Evolutionary conservation across 768 basidiomycete species (phyloP), one percentile per base, ranked within the genome.

Genomic region (Phanerodontia chrysosporium): DNA sequence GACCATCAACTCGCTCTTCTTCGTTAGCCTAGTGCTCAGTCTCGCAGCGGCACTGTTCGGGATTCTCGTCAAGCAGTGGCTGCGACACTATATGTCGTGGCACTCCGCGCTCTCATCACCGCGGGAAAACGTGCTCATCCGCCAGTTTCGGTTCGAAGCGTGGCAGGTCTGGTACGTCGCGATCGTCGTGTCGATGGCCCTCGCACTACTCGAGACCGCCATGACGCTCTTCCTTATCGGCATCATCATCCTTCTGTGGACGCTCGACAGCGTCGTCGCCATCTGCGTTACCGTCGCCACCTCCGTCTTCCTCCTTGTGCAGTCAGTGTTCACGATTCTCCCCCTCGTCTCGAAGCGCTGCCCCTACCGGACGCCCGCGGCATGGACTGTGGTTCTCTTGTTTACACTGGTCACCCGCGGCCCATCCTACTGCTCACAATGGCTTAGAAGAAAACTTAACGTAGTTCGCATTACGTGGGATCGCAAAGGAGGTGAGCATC

Each of bases 231-330:
- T 58, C 36, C 39, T 58, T 12, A 16, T 22, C 14, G 57, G 57
- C 32, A 49, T 58, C 1, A 28, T 51, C 21, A 18, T 51, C 30
- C 49, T 58, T 0, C 35, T 58, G 14, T 58, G 57, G 57, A 58
- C 57, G 1, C 35, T 58, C 3, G 44, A 51, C 49, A 39, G 16
- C 49, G 27, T 44, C 9, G 48, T 58, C 30, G 49, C 57, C 1
- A 45, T 28, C 35, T 28, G 35, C n/a, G n/a, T 58, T 4, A 58
- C 57, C 3, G 25, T 29, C 4, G 22, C 28, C 2, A 44, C 39
- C 10, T 14, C 49, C 22, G n/a, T 58, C 16, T 58, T 58, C 27
- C 27, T 58, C 14, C 16, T 44, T 8, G 32, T 58, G 35, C 28
- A 13, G 1, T 22, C 35, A 5, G 35, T 29, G 2, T 18, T 45